phyloP scores from a whole-genome alignment of 2,329 filamentous ascomycete species.

The Colletotrichum camelliae region DNA sequence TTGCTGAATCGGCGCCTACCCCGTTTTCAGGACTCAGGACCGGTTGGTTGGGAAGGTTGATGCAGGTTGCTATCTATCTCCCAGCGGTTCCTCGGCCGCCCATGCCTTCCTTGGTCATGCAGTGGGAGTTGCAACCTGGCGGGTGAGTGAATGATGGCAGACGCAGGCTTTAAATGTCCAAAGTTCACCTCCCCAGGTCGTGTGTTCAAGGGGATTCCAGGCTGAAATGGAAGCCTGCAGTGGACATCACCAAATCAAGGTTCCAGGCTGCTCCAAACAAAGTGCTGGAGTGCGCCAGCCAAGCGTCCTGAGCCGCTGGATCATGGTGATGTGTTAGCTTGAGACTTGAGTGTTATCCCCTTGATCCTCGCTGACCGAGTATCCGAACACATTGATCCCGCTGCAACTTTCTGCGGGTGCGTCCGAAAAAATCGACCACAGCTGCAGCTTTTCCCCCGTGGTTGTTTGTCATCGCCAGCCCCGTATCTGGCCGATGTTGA shows the following conservation, averaged over 20 bases:
- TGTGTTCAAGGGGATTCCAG: conserved; percentile 11
- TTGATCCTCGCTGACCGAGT: conserved; percentile 9
- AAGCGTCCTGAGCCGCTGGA: conserved; percentile 1
- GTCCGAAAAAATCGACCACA: neutral
- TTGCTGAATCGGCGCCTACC: neutral
- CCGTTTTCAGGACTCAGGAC: neutral
- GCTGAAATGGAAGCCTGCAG: conserved; percentile 1
- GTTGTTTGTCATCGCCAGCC: neutral
- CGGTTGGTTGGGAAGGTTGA: neutral
- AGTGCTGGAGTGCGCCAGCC: conserved; percentile 8
- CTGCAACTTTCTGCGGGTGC: neutral
- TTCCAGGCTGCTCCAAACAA: conserved; percentile 9
- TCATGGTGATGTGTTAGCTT: conserved; percentile 1
- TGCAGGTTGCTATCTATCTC: neutral
- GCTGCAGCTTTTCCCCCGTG: neutral
- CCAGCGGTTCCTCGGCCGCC: neutral
- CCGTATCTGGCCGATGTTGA: neutral
- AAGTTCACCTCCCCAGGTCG: neutral
- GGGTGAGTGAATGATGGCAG: neutral
- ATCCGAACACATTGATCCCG: neutral
- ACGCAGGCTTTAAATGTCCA: neutral
- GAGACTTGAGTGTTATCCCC: neutral
- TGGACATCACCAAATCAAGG: conserved; percentile 14
- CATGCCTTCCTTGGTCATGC: neutral
- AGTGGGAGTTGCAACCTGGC: neutral